A percentile compares a stretch with the other conserved stretches of the same genome.
Conservation (phyloP, 2,329 filamentous ascomycete genomes). For the Trichoderma atroviride region DNA sequence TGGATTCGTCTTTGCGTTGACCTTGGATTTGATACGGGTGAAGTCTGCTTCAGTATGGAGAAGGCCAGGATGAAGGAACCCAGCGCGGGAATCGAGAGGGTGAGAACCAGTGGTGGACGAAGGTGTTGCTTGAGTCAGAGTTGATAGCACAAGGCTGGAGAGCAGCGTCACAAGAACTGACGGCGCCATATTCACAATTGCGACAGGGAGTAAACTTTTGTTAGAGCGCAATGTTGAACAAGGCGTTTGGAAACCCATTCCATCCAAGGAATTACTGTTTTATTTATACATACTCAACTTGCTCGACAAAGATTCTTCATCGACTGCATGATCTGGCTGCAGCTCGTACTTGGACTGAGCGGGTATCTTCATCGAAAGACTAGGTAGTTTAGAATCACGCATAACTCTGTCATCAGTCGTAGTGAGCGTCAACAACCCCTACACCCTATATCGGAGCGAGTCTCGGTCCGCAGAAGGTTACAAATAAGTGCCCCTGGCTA, state of each 20-base stretch:
- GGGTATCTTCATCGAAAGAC: background rate
- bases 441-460: background rate
- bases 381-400: background rate
- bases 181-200: background rate
- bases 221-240: background rate
- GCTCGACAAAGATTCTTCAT: background rate
- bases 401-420: background rate
- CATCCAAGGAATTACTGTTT: background rate
- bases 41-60: conserved; percentile 5
- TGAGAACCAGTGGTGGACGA: background rate
- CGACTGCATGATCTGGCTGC: background rate
- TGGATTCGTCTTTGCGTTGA: conserved; percentile 2
- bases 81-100: background rate
- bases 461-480: background rate
- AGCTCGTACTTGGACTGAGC: background rate
- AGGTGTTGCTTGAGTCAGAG: background rate
- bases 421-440: background rate
- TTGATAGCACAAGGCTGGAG: background rate
- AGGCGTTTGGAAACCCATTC: background rate
- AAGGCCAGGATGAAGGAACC: background rate
- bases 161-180: background rate
- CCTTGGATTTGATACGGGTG: background rate
- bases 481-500: background rate
- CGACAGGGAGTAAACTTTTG: background rate
- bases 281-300: background rate